These are phyloP conservation scores for Echites panduratus DNA, from an alignment of 257 asterid species.

Conservation along the genomic window DNA sequence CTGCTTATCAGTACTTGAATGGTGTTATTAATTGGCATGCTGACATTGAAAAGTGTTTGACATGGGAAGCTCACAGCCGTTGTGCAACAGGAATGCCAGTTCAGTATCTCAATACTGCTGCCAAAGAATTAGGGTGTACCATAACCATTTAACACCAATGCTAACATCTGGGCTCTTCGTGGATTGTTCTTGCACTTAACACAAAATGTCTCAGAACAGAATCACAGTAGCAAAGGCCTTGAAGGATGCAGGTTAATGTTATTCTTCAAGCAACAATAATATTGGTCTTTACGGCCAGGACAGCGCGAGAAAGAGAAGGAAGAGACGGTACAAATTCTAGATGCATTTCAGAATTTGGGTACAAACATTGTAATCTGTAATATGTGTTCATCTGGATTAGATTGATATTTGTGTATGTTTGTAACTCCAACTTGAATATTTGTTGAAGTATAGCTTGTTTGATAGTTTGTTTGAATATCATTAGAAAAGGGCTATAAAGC, in stretches of 20 bases:
- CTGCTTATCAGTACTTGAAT: conserved; percentile 50
- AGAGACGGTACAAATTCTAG: neutral
- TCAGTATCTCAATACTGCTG: conserved; percentile 66
- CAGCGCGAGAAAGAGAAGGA: neutral
- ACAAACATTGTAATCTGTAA: neutral
- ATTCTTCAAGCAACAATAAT: neutral
- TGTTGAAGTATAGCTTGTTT: neutral
- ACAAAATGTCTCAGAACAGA: conserved; percentile 13
- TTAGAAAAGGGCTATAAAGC: neutral
- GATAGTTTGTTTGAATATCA: neutral
- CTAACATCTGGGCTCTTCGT: conserved; percentile 4
- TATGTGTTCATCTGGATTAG: neutral
- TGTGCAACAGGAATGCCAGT: conserved; percentile 65
- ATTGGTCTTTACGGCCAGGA: conserved; percentile 1
- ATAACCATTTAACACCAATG: conserved; percentile 41
- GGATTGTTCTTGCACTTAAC: conserved; percentile 13
- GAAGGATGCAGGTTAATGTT: conserved; percentile 13
- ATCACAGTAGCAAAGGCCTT: conserved; percentile 3
- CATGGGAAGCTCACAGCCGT: conserved; percentile 93
- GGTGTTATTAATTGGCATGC: conserved; percentile 55
- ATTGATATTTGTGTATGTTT: neutral
- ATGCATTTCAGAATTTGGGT: neutral
- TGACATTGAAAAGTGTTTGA: conserved; percentile 73
- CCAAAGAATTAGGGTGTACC: conserved; percentile 81
- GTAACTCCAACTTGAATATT: neutral